Conservation (phyloP, 176 grass and related monocot genomes). For the Pharus latifolius region DNA sequence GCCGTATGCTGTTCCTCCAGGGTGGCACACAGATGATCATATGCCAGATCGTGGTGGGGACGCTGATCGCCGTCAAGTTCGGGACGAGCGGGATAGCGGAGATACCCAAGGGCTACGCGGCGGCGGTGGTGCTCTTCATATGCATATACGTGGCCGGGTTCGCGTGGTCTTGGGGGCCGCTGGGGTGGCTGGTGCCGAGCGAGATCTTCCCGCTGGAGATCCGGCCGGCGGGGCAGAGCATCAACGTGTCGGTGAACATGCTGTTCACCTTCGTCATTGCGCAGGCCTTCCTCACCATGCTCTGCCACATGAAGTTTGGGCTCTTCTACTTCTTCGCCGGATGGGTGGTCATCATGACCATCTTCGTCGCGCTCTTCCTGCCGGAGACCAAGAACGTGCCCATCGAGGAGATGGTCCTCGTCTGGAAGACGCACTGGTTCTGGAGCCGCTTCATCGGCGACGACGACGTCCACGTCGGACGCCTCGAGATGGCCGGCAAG, state of each 20-base stretch:
- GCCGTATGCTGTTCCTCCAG: constrained; percentile 40
- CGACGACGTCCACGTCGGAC: constrained; percentile 41
- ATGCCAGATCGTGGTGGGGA: constrained; percentile 40
- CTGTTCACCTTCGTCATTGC: constrained; percentile 93
- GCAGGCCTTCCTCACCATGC: constrained; percentile 79
- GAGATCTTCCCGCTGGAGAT: constrained; percentile 99
- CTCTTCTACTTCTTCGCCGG: constrained; percentile 98
- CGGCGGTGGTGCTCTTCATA: constrained; percentile 76
- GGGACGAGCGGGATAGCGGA: constrained; percentile 32
- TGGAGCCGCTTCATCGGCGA: constrained; percentile 61
- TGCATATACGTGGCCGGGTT: constrained; percentile 83
- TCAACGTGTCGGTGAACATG: constrained; percentile 97
- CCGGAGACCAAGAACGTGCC: constrained; percentile 98
- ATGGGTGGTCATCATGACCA: constrained; percentile 86
- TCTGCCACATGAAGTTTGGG: constrained; percentile 86
- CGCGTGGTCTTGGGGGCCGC: constrained; percentile 95
- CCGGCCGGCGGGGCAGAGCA: constrained; percentile 89
- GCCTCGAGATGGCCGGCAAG: background rate
- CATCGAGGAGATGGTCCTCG: constrained; percentile 93
- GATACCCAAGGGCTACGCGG: constrained; percentile 53
- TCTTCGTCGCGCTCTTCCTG: constrained; percentile 74
- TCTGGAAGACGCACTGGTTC: constrained; percentile 89
- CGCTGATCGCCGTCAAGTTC: constrained; percentile 29
- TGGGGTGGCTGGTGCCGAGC: constrained; percentile 91
- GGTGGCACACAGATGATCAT: constrained; percentile 45